A percentile compares a stretch with the other conserved stretches of the same genome.
phyloP scores from a whole-genome alignment of 495 filamentous ascomycete genomes.

The Aspergillus sclerotiicarbonarius region DNA sequence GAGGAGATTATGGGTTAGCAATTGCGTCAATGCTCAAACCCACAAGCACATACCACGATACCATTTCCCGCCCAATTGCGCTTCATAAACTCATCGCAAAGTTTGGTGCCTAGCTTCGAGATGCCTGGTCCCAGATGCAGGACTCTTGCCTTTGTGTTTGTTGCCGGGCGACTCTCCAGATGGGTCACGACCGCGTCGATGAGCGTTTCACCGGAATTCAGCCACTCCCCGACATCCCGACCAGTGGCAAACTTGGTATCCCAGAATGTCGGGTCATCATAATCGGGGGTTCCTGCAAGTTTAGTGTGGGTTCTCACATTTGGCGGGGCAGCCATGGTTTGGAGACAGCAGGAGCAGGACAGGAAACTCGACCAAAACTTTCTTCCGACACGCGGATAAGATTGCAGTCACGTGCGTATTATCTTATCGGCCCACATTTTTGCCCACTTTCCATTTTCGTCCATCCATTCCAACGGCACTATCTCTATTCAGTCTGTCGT shows the following conservation, averaged over 20 bases:
- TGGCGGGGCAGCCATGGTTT: constrained; percentile 17
- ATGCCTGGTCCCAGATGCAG: constrained; percentile 44
- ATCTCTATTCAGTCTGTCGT: no score
- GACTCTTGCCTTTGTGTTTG: constrained; percentile 12
- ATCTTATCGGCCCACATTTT: not conserved
- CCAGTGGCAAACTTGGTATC: constrained; percentile 39
- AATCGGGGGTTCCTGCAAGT: constrained; percentile 36
- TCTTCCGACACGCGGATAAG: not conserved
- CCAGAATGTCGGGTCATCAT: constrained; percentile 41
- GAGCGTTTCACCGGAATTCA: constrained; percentile 39
- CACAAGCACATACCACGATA: constrained; percentile 33
- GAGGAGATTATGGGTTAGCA: not conserved
- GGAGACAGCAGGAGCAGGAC: not conserved
- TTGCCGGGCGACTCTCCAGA: constrained; percentile 20
- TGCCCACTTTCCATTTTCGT: no score
- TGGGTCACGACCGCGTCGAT: constrained; percentile 30
- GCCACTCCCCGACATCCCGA: constrained; percentile 44
- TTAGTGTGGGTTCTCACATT: constrained; percentile 21
- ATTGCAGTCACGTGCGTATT: constrained; percentile 2
- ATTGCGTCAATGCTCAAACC: not conserved
- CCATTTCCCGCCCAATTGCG: constrained; percentile 31
- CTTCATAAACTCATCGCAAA: constrained; percentile 30
- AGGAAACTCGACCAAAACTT: not conserved
- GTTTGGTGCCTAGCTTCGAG: constrained; percentile 34
- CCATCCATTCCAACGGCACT: no score